phyloP scores from a whole-genome alignment of 2,329 filamentous ascomycete species.

The Cordyceps fumosorosea region DNA sequence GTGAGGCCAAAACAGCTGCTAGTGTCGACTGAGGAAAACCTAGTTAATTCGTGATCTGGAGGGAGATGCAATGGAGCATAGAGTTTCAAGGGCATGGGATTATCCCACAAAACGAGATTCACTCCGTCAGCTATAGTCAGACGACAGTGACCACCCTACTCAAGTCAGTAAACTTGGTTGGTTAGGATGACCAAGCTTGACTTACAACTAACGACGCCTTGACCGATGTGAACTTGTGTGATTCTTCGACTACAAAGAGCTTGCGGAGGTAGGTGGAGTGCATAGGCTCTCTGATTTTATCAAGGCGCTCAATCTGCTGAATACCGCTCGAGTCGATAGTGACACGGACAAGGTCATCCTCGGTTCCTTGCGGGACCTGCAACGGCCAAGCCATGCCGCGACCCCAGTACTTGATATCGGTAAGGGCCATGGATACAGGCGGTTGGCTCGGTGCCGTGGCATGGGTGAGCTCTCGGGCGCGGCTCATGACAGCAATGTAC shows the following conservation, averaged over 20 bases:
- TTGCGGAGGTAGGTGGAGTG: conserved; percentile 1
- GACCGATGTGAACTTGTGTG: not conserved
- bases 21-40: conserved; percentile 1
- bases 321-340: conserved; percentile 7
- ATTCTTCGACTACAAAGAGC: not conserved
- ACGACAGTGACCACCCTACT: conserved; percentile 2
- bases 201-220: not conserved
- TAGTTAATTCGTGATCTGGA: not conserved
- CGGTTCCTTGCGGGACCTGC: not conserved
- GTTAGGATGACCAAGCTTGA: not conserved
- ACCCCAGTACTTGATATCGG: not conserved
- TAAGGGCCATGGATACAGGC: not conserved
- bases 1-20: conserved; percentile 3
- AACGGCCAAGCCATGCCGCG: conserved; percentile 6
- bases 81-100: not conserved
- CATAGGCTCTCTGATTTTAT: not conserved
- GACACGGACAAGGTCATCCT: not conserved
- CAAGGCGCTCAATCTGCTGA: conserved; percentile 2
- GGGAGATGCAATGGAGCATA: not conserved
- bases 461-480: not conserved
- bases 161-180: not conserved
- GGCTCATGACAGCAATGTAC: conserved; percentile 10
- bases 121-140: not conserved
- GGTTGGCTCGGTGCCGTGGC: not conserved
- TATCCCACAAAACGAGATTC: not conserved